Base-by-base conservation (phyloP, 352 stramenopile genomes). In the Elongisporangium senticosum region DNA sequence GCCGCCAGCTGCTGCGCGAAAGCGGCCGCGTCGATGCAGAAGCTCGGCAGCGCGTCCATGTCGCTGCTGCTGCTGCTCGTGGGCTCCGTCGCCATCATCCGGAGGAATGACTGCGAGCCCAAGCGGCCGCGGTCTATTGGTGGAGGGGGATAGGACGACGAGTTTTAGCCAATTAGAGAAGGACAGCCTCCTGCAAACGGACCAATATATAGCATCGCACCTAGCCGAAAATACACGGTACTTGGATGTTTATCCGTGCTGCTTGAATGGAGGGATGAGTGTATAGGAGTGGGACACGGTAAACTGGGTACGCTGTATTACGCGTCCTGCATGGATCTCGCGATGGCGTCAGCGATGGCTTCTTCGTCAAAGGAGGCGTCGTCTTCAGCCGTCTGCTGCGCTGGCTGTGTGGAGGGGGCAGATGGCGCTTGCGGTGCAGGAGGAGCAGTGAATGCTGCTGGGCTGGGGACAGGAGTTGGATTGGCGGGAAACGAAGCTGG, bases 321-420 rank as follows among this genome's bases (percentile, higher is more conserved):
- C 50, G 89, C 72, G 51, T 94, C 83, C 61, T 90, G 72, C 58
- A 94, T 62, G 50, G 83, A 93, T 28, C 79, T 77, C 13, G 85
- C 83, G 26, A 94, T 94, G 19, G 83, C 85, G 14, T 79, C 60
- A 6, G 85, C 85, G 49, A 94, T 92, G 49, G 90, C 83, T 49
- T 89, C 79, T 61, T 94, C 85, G 23, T 94, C 80, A 49, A 77
- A 89, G 20, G 55, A 62, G 24, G 66, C 62, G 24, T 69, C 62
- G 10, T 51, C 61, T 22, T 59, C 54, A 28, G 63, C 60, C 19
- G 50, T 64, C 28, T 58, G 57, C 23, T 61, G 49, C 28, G 63
- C 49, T 19, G 65, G n/a, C 15, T 61, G 28, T 13, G 71, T 11
- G 2, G 60, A n/a, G 20, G 65, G 7, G 22, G 56, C 48, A 26